phyloP scores from a whole-genome alignment of 306 rosid species.

The Clitoria ternatea region DNA sequence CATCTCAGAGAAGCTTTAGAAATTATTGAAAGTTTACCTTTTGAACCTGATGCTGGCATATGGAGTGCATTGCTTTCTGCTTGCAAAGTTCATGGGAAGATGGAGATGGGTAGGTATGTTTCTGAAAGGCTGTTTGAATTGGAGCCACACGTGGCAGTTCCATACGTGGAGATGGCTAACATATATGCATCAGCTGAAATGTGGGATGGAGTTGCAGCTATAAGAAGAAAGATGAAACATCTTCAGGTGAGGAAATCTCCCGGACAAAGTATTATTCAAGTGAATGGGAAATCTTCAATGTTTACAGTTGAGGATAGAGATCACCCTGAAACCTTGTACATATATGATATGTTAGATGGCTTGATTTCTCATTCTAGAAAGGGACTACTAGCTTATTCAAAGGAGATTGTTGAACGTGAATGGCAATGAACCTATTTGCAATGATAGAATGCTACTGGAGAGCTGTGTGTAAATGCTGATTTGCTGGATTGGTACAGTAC shows the following conservation, averaged over 20 bases:
- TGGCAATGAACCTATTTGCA: constrained; percentile 14
- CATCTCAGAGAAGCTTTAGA: constrained; percentile 55
- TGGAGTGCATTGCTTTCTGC: constrained; percentile 67
- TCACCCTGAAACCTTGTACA: constrained; percentile 45
- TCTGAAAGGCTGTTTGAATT: constrained; percentile 39
- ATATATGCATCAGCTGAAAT: constrained; percentile 58
- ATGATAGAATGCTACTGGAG: not conserved
- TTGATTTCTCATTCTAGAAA: constrained; percentile 40
- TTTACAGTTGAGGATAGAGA: constrained; percentile 60
- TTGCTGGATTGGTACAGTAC: not conserved
- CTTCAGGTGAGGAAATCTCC: constrained; percentile 51
- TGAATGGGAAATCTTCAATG: constrained; percentile 37
- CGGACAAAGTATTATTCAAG: constrained; percentile 60
- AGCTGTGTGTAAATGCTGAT: not conserved
- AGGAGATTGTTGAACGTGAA: constrained; percentile 7
- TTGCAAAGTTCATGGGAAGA: constrained; percentile 55
- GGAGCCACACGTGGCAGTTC: constrained; percentile 47
- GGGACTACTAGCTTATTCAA: not conserved
- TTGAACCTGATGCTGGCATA: constrained; percentile 56
- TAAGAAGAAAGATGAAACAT: constrained; percentile 51
- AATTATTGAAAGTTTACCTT: constrained; percentile 46
- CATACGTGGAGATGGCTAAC: constrained; percentile 65
- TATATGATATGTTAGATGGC: constrained; percentile 41
- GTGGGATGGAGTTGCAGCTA: constrained; percentile 63
- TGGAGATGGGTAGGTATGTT: constrained; percentile 45